These are phyloP conservation scores for Pycnococcus provasolii DNA, from an alignment of 139 green algal species.

Conservation along the genomic window DNA sequence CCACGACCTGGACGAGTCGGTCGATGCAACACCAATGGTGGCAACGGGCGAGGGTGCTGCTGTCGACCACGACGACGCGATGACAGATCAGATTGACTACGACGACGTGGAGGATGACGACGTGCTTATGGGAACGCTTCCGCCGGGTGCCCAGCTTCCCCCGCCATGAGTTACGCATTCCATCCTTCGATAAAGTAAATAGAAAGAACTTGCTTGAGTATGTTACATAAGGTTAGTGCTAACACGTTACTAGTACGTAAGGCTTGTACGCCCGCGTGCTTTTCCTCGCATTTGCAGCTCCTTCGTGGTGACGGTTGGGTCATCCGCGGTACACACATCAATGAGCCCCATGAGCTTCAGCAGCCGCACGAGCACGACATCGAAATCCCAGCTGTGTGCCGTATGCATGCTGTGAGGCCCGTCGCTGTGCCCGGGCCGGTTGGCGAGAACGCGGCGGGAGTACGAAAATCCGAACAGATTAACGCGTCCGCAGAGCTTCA, in stretches of 20 bases:
- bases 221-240: no score
- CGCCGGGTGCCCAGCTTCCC: no score
- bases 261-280: not conserved
- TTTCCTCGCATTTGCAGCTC: not conserved
- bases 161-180: no score
- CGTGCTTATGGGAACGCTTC: no score
- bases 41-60: no score
- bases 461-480: constrained; percentile 22
- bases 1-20: no score
- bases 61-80: no score
- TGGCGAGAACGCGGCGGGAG: not conserved
- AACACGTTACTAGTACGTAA: no score
- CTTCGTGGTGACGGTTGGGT: not conserved
- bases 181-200: not conserved
- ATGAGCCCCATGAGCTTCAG: constrained; percentile 7
- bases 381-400: constrained; percentile 19
- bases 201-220: no score
- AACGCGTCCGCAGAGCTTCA: constrained; percentile 3
- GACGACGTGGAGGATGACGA: no score
- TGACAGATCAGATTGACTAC: no score
- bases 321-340: constrained; percentile 19
- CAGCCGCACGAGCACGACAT: constrained; percentile 18
- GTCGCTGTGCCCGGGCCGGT: constrained; percentile 12
- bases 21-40: no score
- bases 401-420: constrained; percentile 7